phyloP scores from a whole-genome alignment of 345 rosid species.

The Lagerstroemia speciosa region DNA sequence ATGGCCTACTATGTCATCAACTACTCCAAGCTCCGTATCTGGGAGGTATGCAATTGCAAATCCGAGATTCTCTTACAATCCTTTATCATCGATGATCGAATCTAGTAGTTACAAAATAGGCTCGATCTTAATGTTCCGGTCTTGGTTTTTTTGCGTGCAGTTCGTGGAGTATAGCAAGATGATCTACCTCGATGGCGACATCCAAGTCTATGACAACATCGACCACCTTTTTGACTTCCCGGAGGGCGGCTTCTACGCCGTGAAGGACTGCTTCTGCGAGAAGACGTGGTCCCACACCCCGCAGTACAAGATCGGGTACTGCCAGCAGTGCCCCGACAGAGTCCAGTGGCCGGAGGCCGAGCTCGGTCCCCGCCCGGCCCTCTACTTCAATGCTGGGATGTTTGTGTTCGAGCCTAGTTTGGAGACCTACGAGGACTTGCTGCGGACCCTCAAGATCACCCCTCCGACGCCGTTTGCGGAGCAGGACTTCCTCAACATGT shows the following conservation, averaged over 20 bases:
- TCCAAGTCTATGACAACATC: slow-evolving; percentile 30
- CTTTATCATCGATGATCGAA: no score
- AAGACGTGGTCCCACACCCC: no score
- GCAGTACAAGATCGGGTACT: no score
- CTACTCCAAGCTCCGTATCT: no score
- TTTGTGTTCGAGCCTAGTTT: slow-evolving; percentile 32
- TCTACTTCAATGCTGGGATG: no score
- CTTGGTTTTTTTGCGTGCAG: slow-evolving; percentile 6
- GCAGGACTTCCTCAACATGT: slow-evolving; percentile 51
- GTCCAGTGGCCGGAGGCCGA: no score
- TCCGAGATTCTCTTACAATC: not conserved
- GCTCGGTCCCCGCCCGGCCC: no score
- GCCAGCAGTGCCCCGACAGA: no score
- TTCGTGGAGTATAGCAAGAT: slow-evolving; percentile 27
- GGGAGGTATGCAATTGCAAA: slow-evolving; percentile 25
- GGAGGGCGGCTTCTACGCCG: slow-evolving; percentile 34
- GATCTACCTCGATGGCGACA: slow-evolving; percentile 34
- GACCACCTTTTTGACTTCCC: slow-evolving; percentile 31
- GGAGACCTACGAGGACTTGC: slow-evolving; percentile 20
- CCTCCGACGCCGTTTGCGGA: slow-evolving; percentile 44
- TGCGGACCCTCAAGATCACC: slow-evolving; percentile 23
- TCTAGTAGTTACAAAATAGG: no score
- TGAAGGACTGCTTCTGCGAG: no score
- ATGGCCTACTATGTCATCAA: no score
- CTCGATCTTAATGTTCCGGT: no score